phyloP scores from a whole-genome alignment of 179 eudicot genomes.

The Beta macrorhiza region DNA sequence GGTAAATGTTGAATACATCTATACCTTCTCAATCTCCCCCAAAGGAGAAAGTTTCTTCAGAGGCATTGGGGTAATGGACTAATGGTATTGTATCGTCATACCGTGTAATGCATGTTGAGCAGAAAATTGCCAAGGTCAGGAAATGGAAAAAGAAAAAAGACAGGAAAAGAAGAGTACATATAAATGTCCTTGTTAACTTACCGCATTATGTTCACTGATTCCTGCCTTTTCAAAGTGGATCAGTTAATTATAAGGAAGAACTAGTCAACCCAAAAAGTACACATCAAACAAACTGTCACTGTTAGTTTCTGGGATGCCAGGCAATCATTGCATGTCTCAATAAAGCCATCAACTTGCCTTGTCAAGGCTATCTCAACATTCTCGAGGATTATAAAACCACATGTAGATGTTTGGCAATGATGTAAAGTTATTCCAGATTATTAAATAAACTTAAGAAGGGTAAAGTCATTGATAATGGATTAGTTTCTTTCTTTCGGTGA shows the following conservation, averaged over 20 bases:
- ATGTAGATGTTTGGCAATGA: background rate
- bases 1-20: conserved; percentile 1
- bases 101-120: background rate
- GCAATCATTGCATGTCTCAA: background rate
- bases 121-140: background rate
- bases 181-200: background rate
- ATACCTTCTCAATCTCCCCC: background rate
- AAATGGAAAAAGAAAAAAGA: background rate
- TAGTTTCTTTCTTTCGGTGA: background rate
- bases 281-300: background rate
- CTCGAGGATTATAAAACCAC: background rate
- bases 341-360: background rate
- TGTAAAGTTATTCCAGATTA: background rate
- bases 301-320: background rate
- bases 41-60: background rate
- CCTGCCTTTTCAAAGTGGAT: background rate
- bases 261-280: background rate
- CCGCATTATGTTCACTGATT: background rate
- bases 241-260: too few relatives aligned
- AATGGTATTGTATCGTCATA: background rate
- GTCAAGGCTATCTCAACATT: background rate
- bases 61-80: background rate
- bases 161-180: background rate
- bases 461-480: background rate
- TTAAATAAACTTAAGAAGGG: background rate